Conservation (phyloP, 345 rosid species). For the Orychophragmus violaceus region DNA sequence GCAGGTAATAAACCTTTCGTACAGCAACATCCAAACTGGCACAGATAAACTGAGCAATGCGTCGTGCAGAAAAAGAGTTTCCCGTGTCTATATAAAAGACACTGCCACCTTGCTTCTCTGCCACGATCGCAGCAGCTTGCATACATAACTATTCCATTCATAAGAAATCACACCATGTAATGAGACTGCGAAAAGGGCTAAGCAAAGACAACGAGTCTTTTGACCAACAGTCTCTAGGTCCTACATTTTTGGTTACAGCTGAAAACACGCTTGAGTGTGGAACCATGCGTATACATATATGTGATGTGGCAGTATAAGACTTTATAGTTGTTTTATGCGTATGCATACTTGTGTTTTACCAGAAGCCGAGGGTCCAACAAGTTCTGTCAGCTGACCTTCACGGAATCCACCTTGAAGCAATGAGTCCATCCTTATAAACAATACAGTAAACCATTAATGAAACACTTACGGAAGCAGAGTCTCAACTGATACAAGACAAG, state of each 20-base stretch:
- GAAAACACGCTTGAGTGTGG: too few species aligned
- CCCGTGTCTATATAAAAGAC: slow-evolving; percentile 71
- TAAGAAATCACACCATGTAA: slow-evolving; percentile 5
- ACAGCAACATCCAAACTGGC: slow-evolving; percentile 27
- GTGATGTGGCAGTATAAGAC: too few species aligned
- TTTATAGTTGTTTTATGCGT: too few species aligned
- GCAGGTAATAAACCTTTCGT: slow-evolving; percentile 34
- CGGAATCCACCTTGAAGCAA: slow-evolving; percentile 64
- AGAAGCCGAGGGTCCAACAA: slow-evolving; percentile 82
- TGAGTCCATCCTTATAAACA: slow-evolving; percentile 51
- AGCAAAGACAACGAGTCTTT: too few species aligned
- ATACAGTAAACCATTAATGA: neutral
- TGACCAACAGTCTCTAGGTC: too few species aligned
- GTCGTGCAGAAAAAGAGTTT: slow-evolving; percentile 71
- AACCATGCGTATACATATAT: too few species aligned
- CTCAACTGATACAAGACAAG: neutral
- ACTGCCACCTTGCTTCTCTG: slow-evolving; percentile 38
- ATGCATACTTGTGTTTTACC: slow-evolving; percentile 82
- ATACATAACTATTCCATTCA: slow-evolving; percentile 51
- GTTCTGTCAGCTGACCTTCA: slow-evolving; percentile 66
- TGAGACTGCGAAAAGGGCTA: neutral
- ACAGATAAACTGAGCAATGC: slow-evolving; percentile 45
- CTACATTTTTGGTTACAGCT: too few species aligned
- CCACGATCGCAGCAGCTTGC: slow-evolving; percentile 51
- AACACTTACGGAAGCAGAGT: neutral